Evolutionary conservation across 495 filamentous ascomycete genomes (phyloP).

Genomic region (Immersiella caudata): DNA sequence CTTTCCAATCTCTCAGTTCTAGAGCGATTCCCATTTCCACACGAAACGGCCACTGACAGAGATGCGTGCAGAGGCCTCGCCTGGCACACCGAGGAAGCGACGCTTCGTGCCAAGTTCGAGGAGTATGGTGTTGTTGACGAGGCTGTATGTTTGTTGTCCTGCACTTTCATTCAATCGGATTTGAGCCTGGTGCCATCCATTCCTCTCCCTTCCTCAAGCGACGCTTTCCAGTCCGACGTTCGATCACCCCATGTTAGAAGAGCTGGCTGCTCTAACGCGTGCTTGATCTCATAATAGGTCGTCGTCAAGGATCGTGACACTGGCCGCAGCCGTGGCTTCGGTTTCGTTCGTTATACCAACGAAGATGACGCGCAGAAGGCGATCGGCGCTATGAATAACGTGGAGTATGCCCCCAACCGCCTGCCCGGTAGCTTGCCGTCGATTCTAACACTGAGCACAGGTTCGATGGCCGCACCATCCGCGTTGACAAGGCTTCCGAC

Average conservation of each 20-base stretch:
- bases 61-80: conserved; percentile 74
- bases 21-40: background rate
- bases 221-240: background rate
- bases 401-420: conserved; percentile 66
- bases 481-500: conserved; percentile 95
- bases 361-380: conserved; percentile 84
- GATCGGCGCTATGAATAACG: conserved; percentile 85
- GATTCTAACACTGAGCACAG: conserved; percentile 49
- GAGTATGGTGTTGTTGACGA: conserved; percentile 88
- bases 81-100: conserved; percentile 92
- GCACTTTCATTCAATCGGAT: conserved; percentile 23
- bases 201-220: background rate
- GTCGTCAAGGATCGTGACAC: conserved; percentile 98
- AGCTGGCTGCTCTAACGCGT: conserved; percentile 27
- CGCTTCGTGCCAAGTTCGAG: conserved; percentile 83
- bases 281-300: conserved; percentile 57
- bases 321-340: conserved; percentile 92
- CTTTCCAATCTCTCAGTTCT: conserved; percentile 1
- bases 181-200: background rate
- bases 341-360: conserved; percentile 85
- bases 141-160: conserved; percentile 73
- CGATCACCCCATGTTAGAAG: background rate
- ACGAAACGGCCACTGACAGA: conserved; percentile 24
- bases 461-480: conserved; percentile 94
- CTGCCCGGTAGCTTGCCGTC: background rate